A percentile compares a stretch with the other conserved stretches of the same genome.
phyloP scores from a whole-genome alignment of 768 basidiomycete genomes.

The Pisolithus marmoratus region DNA sequence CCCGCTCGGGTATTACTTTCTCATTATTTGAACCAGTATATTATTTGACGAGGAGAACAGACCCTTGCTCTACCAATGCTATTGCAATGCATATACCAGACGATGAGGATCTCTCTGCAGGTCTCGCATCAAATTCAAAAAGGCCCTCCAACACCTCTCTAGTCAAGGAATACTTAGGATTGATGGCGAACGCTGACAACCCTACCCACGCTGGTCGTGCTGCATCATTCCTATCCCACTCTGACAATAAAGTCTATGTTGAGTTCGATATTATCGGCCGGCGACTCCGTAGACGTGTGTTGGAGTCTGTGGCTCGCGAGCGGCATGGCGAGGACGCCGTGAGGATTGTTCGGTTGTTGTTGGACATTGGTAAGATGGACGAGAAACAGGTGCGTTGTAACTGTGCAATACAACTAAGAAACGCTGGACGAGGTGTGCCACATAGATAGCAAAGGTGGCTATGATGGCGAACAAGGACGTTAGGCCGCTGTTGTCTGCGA shows the following conservation, averaged over 20 bases:
- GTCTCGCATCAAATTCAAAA: conserved; percentile 54
- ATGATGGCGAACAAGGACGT: conserved; percentile 91
- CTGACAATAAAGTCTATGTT: conserved; percentile 67
- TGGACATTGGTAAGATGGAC: conserved; percentile 86
- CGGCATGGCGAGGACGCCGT: conserved; percentile 80
- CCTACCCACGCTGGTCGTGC: conserved; percentile 67
- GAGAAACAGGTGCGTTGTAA: conserved; percentile 73
- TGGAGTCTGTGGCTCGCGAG: conserved; percentile 78
- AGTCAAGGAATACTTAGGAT: conserved; percentile 75
- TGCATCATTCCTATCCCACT: conserved; percentile 65
- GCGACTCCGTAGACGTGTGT: conserved; percentile 59
- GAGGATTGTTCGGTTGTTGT: conserved; percentile 70
- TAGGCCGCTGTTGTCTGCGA: conserved; percentile 69
- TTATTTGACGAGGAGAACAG: conserved; percentile 29
- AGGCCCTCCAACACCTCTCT: conserved; percentile 49
- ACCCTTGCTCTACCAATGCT: conserved; percentile 59
- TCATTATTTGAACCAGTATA: neutral
- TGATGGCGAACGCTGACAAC: conserved; percentile 79
- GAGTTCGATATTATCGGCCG: conserved; percentile 71
- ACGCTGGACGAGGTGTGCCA: conserved; percentile 1
- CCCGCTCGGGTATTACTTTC: conserved; percentile 50
- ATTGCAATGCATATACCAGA: conserved; percentile 62
- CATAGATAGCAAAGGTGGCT: conserved; percentile 83
- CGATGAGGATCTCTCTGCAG: conserved; percentile 53
- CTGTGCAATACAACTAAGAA: neutral